Conservation (phyloP, 768 basidiomycete genomes). For the Candolleomyces aberdarensis region DNA sequence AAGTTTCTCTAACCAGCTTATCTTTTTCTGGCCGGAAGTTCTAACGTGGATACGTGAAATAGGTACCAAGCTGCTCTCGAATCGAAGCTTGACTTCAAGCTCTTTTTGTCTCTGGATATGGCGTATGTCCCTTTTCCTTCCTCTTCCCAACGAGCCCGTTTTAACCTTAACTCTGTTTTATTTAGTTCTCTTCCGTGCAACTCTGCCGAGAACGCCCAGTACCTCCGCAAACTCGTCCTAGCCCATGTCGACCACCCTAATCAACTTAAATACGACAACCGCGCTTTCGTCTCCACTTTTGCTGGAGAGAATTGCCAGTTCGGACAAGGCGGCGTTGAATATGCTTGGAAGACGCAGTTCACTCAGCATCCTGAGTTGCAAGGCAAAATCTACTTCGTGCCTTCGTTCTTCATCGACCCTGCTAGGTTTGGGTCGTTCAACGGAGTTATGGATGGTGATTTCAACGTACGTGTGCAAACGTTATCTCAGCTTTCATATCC, state of each 20-base stretch:
- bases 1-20: constrained; percentile 20
- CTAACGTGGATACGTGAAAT: neutral
- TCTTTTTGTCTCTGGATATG: constrained; percentile 83
- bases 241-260: constrained; percentile 55
- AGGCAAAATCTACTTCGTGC: constrained; percentile 59
- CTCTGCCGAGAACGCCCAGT: constrained; percentile 42
- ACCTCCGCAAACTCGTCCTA: constrained; percentile 51
- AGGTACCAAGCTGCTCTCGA: constrained; percentile 56
- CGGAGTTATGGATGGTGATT: constrained; percentile 54
- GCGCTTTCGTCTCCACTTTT: constrained; percentile 67
- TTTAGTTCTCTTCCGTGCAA: constrained; percentile 54
- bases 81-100: constrained; percentile 56
- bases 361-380: constrained; percentile 41
- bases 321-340: constrained; percentile 46
- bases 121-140: constrained; percentile 37
- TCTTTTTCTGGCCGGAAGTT: neutral
- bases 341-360: constrained; percentile 61
- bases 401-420: constrained; percentile 66
- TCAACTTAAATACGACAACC: constrained; percentile 44
- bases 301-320: constrained; percentile 68
- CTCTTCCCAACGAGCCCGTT: neutral
- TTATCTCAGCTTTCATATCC: neutral
- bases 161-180: neutral
- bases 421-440: constrained; percentile 41
- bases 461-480: constrained; percentile 41